Evolutionary conservation across 768 basidiomycete genomes (phyloP), one percentile per base, ranked within the genome.

Genomic region (Lanmaoa pseudosensibilis): DNA sequence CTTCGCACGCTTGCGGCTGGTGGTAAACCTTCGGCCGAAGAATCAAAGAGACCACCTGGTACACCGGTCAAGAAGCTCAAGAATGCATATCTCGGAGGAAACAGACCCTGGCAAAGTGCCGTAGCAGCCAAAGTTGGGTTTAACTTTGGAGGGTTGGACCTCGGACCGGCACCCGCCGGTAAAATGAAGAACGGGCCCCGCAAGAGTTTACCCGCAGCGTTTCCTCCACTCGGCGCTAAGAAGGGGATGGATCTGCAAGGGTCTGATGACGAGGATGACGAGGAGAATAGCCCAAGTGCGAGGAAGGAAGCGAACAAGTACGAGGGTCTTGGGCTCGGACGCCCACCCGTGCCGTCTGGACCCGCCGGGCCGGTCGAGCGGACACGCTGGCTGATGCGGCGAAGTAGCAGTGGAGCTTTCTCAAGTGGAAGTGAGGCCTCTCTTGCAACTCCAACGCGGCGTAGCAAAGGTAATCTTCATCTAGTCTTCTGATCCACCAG

Each of bases 331-430:
- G 89, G 90, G 2, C 73, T 90, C 13, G 89, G 88, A 0, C 79
- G 80, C 16, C 87, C 87, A 9, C 66, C 63, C 23, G 50, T 61
- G 16, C 61, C 73, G 15, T 63, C 56, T 54, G 69, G 58, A 50
- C 69, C 68, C 21, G 64, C 59, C 41, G 65, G 67, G 11, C 71
- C 75, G 6, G 68, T 79, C 11, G 71, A 77, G 36, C 76, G 81
- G 30, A 76, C 81, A 46, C 76, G 80, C 39, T 87, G 84, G 83
- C 67, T 91, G 32, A 82, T 87, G 80, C 80, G 90, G 13, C 78
- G 90, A 58, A 90, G 85, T 54, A 92, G 89, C 65, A 91, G 90
- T 60, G 89, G 90, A 15, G 86, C 87, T 2, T 90, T 90, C 64
- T 91, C 90, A 12, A 87, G 83, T 59, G 83, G 87, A 19, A 88